These are phyloP conservation scores for Blastobotrys capitulatus DNA, from an alignment of 1,139 yeast species.

Conservation along the genomic window DNA sequence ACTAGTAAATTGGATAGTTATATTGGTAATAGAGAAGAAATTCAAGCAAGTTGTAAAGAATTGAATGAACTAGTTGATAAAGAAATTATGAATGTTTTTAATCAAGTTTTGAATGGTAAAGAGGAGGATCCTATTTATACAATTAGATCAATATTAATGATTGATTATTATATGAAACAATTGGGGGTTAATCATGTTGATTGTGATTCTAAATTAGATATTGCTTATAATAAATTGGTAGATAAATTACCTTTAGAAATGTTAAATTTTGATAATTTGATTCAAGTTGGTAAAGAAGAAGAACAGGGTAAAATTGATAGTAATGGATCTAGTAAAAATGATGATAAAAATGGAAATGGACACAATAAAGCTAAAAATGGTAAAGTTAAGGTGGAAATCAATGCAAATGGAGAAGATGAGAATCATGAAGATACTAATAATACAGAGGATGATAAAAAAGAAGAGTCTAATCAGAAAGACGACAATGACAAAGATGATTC, in stretches of 20 bases:
- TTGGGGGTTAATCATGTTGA: background rate
- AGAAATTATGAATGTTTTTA: background rate
- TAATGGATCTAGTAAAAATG: too few species aligned
- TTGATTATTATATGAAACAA: slow-evolving; percentile 1
- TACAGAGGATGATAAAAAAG: background rate
- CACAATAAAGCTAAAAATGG: slow-evolving; percentile 4
- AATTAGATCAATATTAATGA: slow-evolving; percentile 2
- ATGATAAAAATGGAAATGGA: background rate
- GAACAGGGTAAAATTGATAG: too few species aligned
- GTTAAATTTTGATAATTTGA: background rate
- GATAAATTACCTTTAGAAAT: slow-evolving; percentile 5
- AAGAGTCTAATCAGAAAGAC: background rate
- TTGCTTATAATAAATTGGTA: slow-evolving; percentile 3
- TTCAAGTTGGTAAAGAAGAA: too few species aligned
- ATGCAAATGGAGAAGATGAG: slow-evolving; percentile 13
- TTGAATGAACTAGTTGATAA: background rate
- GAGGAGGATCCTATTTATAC: background rate
- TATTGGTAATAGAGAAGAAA: background rate
- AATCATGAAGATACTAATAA: too few species aligned
- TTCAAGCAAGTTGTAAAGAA: background rate
- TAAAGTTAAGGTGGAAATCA: slow-evolving; percentile 15
- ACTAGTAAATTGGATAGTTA: slow-evolving; percentile 12
- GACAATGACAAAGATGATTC: background rate
- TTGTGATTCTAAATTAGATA: background rate
- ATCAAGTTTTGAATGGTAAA: background rate